Evolutionary conservation across 1,284 basidiomycete genomes (phyloP), one percentile per base, ranked within the genome.

Genomic region (Filobasidium uniguttulatum): DNA sequence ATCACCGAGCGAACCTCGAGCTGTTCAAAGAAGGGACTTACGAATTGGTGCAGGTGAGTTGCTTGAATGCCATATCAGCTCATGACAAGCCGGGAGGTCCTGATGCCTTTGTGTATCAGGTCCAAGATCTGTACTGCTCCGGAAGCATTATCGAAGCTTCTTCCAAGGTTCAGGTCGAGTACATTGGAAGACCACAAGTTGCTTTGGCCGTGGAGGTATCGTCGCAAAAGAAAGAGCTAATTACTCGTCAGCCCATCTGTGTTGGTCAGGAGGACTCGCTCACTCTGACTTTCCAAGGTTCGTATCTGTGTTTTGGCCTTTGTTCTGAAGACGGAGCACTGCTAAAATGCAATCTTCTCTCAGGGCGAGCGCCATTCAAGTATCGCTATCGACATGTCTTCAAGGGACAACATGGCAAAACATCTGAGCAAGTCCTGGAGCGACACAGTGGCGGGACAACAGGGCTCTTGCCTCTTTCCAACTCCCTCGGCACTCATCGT

Each of bases 91-190:
- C n/a, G 8, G 9, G 8, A 7, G 22, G 7, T 17, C 22, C 22
- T 34, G 20, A 49, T 41, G 7, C 12, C 14, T 9, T 19, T 3
- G 25, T n/a, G 34, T 15, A 43, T n/a, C 59, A 85, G 80, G 77
- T 96, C 33, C 69, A 72, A 12, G 91, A 96, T 63, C 78, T 79
- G 2, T 81, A 85, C 68, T 97, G 91, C 62, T 79, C 83, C 9
- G 91, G 91, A 12, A 68, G 73, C 7, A 75, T 94, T 12, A 62
- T 79, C 23, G 56, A 70, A 5, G 75, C 75, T 30, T 79, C 79
- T 36, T 73, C 77, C 0, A 79, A 73, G 0, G 93, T 82, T 63
- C 66, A 70, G 23, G 82, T 97, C 25, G 76, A 80, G 52, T 85
- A 82, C 75, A 74, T 88, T 23, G 77, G 82, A 20, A 73, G 80